A percentile compares a stretch with the other conserved stretches of the same genome.
Evolutionary conservation across 192 early-diverging fungal genomes (phyloP).

Genomic region (Coemansia sp.): DNA sequence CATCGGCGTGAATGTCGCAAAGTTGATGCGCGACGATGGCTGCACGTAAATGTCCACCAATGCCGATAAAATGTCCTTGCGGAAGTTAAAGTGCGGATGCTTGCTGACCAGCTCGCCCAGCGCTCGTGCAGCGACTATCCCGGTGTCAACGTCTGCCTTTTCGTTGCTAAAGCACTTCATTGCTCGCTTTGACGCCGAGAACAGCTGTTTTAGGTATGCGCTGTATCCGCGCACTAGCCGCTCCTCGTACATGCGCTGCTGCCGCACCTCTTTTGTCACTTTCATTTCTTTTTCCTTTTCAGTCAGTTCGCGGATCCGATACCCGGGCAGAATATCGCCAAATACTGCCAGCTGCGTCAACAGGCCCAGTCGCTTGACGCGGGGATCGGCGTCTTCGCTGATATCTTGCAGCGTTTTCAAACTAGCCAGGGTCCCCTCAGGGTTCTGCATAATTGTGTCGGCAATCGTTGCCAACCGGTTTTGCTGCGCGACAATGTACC

Average conservation of each 20-base stretch:
- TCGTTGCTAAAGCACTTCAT: slow-evolving; percentile 32
- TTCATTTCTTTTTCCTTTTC: slow-evolving; percentile 73
- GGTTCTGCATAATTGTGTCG: slow-evolving; percentile 74
- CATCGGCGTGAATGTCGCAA: slow-evolving; percentile 58
- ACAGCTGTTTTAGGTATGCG: slow-evolving; percentile 76
- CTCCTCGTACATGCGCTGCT: slow-evolving; percentile 85
- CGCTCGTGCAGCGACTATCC: slow-evolving; percentile 71
- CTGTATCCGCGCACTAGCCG: slow-evolving; percentile 80
- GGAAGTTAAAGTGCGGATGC: slow-evolving; percentile 95
- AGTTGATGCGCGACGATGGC: slow-evolving; percentile 66
- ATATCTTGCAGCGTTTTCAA: slow-evolving; percentile 70
- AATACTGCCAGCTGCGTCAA: slow-evolving; percentile 90
- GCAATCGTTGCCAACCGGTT: slow-evolving; percentile 83
- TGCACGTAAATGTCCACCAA: slow-evolving; percentile 64
- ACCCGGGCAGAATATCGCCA: slow-evolving; percentile 93
- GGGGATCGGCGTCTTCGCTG: slow-evolving; percentile 61
- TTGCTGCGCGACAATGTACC: slow-evolving; percentile 62
- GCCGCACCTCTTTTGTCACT: slow-evolving; percentile 88
- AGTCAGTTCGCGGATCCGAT: slow-evolving; percentile 85
- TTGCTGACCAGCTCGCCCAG: slow-evolving; percentile 78
- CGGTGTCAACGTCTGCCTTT: slow-evolving; percentile 47
- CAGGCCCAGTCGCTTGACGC: slow-evolving; percentile 73
- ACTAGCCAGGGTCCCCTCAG: slow-evolving; percentile 66
- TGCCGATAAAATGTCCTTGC: slow-evolving; percentile 82
- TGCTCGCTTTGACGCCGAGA: slow-evolving; percentile 46